Percentiles rank a stretch among this genome's conserved stretches.
Evolutionary conservation across 331 rosid species (phyloP).

Genomic region (Prunus yedoensis): DNA sequence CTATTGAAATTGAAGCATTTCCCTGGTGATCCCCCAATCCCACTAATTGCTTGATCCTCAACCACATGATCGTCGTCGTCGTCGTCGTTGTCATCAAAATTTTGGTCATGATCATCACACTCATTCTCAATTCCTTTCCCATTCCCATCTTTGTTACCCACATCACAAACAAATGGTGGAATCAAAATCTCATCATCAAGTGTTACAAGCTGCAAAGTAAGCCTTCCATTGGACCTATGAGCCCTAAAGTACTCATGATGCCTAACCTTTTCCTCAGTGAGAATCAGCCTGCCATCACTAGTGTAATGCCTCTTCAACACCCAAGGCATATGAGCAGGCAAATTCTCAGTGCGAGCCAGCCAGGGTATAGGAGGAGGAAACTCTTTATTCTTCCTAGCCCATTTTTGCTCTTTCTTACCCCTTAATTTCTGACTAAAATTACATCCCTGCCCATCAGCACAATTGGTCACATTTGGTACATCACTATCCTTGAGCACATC

Average conservation of each 20-base stretch:
- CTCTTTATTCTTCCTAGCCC: slow-evolving; percentile 23
- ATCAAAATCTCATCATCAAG: slow-evolving; percentile 23
- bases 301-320: slow-evolving; percentile 54
- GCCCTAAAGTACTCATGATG: slow-evolving; percentile 59
- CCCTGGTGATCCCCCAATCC: neutral
- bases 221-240: slow-evolving; percentile 65
- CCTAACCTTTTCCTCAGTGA: slow-evolving; percentile 53
- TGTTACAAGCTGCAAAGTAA: slow-evolving; percentile 58
- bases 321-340: slow-evolving; percentile 64
- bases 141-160: neutral
- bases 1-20: slow-evolving; percentile 28
- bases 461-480: neutral
- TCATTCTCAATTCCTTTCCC: neutral
- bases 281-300: slow-evolving; percentile 53
- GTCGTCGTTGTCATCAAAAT: neutral
- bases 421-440: neutral
- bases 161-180: neutral
- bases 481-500: slow-evolving; percentile 32
- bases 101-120: neutral
- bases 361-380: slow-evolving; percentile 62
- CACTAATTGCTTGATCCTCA: neutral
- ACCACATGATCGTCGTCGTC: neutral
- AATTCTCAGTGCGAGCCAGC: slow-evolving; percentile 57
- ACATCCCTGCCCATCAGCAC: neutral
- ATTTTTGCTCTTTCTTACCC: neutral